These are phyloP conservation scores for Pittosporum tobira DNA, from an alignment of 129 eudicot genomes.

Conservation along the genomic window DNA sequence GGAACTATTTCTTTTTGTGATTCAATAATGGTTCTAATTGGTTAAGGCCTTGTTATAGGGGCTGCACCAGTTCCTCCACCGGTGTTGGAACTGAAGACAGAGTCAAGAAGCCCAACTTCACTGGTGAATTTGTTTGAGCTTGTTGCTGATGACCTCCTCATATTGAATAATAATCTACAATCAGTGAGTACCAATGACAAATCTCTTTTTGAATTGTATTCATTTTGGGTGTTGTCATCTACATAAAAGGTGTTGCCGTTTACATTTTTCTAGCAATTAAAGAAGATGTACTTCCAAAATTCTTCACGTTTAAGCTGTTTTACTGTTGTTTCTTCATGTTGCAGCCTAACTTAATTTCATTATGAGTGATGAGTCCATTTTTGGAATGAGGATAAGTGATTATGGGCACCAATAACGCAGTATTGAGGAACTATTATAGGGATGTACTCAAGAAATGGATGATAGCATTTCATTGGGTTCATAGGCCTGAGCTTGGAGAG, in stretches of 20 bases:
- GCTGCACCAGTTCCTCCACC: slow-evolving; percentile 37
- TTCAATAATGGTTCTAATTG: slow-evolving; percentile 1
- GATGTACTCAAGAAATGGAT: too few relatives aligned
- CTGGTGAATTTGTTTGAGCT: slow-evolving; percentile 62
- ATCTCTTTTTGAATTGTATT: not conserved
- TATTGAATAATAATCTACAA: slow-evolving; percentile 75
- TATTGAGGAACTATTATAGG: too few relatives aligned
- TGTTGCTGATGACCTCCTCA: slow-evolving; percentile 74
- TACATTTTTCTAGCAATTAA: too few relatives aligned
- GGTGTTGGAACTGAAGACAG: slow-evolving; percentile 42
- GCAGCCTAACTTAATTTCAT: not conserved
- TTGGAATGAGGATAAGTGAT: too few relatives aligned
- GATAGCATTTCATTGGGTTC: too few relatives aligned
- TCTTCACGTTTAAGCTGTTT: too few relatives aligned
- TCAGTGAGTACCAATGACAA: slow-evolving; percentile 45
- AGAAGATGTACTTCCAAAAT: not conserved
- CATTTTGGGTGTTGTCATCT: too few relatives aligned
- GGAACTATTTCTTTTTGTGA: not conserved
- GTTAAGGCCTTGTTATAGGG: slow-evolving; percentile 25
- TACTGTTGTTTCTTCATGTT: too few relatives aligned
- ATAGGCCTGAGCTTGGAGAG: too few relatives aligned
- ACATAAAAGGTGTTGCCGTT: too few relatives aligned
- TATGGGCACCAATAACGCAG: too few relatives aligned
- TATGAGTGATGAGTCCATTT: too few relatives aligned
- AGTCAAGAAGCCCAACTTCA: slow-evolving; percentile 21